These are phyloP conservation scores for Fusarium marasasianum DNA, from an alignment of 2,329 filamentous ascomycete species.

Conservation along the genomic window DNA sequence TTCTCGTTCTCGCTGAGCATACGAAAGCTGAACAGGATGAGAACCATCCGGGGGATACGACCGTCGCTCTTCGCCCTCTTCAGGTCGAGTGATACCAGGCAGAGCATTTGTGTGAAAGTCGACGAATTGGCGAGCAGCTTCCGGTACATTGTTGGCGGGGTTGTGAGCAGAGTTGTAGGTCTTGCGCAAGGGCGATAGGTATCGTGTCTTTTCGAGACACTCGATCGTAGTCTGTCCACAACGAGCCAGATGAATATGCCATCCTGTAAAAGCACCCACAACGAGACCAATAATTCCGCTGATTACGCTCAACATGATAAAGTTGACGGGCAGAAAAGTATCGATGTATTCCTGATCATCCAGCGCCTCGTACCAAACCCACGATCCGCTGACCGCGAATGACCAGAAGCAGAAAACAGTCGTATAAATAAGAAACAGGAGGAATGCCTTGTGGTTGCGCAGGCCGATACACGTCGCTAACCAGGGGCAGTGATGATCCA, in stretches of 20 bases:
- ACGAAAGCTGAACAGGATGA: slow-evolving; percentile 58
- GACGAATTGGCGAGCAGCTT: slow-evolving; percentile 75
- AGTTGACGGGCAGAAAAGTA: slow-evolving; percentile 86
- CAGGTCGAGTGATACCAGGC: slow-evolving; percentile 80
- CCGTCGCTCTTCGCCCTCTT: slow-evolving; percentile 76
- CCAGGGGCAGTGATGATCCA: slow-evolving; percentile 99
- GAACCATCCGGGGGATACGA: slow-evolving; percentile 46
- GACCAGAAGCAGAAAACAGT: slow-evolving; percentile 84
- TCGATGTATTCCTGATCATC: slow-evolving; percentile 77
- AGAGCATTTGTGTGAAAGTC: slow-evolving; percentile 85
- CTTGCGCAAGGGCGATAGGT: slow-evolving; percentile 80
- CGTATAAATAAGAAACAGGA: slow-evolving; percentile 91
- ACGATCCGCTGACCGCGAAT: slow-evolving; percentile 79
- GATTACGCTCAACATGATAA: slow-evolving; percentile 85
- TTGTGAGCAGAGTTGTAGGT: slow-evolving; percentile 72
- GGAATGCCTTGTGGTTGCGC: slow-evolving; percentile 93
- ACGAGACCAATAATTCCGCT: slow-evolving; percentile 92
- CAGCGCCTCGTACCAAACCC: slow-evolving; percentile 87
- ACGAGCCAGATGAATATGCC: slow-evolving; percentile 86
- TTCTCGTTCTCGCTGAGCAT: slow-evolving; percentile 64
- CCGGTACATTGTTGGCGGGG: slow-evolving; percentile 58
- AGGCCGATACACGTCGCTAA: slow-evolving; percentile 94
- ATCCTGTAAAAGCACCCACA: slow-evolving; percentile 85
- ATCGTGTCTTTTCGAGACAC: slow-evolving; percentile 93
- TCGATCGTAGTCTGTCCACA: slow-evolving; percentile 94